Percentiles rank a stretch among this genome's conserved stretches.
Evolutionary conservation across 768 basidiomycete genomes (phyloP).

Genomic region (Phlegmacium glaucopus): DNA sequence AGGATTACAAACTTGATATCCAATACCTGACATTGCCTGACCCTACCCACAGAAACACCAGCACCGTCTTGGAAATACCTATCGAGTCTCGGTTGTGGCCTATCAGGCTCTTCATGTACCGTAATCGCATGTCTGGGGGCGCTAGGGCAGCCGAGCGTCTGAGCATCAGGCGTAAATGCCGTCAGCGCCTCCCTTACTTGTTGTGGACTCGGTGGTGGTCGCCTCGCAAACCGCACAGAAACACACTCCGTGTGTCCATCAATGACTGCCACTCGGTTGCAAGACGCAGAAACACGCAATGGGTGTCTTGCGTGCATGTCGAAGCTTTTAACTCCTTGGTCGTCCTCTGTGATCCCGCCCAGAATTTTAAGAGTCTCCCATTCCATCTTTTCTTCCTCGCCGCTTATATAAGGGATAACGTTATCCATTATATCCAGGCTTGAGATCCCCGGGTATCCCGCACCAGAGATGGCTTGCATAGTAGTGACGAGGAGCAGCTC

Average conservation of each 20-base stretch:
- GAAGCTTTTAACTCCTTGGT: constrained; percentile 58
- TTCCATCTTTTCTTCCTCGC: constrained; percentile 97
- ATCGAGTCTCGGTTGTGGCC: constrained; percentile 94
- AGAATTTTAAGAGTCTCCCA: constrained; percentile 99
- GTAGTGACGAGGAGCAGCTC: constrained; percentile 91
- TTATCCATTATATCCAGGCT: constrained; percentile 93
- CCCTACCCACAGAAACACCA: constrained; percentile 86
- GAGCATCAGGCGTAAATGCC: constrained; percentile 73
- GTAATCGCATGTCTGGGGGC: constrained; percentile 82
- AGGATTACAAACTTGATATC: constrained; percentile 96
- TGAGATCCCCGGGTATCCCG: constrained; percentile 94
- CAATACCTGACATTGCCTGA: constrained; percentile 86
- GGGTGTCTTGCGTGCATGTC: constrained; percentile 83
- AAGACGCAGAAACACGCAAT: constrained; percentile 86
- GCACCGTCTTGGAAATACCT: constrained; percentile 88
- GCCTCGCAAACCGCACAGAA: constrained; percentile 74
- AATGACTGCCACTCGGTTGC: constrained; percentile 93
- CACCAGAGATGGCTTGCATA: constrained; percentile 97
- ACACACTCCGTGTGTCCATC: constrained; percentile 94
- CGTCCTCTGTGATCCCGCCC: constrained; percentile 64
- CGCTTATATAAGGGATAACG: constrained; percentile 89
- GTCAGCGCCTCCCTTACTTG: constrained; percentile 81
- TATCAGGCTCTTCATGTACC: constrained; percentile 90
- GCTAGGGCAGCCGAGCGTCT: constrained; percentile 73
- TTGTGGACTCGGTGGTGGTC: constrained; percentile 83